These are phyloP conservation scores for Teratosphaeria zuluensis DNA, from an alignment of 2,329 filamentous ascomycete genomes.

Conservation along the genomic window DNA sequence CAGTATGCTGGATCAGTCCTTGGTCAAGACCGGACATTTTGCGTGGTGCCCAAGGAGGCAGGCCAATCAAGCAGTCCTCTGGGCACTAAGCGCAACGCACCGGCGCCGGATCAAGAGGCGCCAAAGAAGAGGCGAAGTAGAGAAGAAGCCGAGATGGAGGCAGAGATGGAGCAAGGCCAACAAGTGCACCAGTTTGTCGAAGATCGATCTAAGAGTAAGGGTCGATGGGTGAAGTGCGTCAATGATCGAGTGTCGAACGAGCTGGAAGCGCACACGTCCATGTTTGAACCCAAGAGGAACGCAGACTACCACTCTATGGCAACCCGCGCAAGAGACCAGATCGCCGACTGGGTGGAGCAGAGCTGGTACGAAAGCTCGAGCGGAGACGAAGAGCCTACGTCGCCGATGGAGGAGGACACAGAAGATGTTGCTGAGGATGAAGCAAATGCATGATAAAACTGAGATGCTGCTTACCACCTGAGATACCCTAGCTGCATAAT, in stretches of 20 bases:
- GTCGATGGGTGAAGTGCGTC: conserved; percentile 57
- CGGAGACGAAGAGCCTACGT: not conserved
- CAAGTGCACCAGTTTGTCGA: conserved; percentile 25
- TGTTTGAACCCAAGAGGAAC: conserved; percentile 66
- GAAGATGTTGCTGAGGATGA: not conserved
- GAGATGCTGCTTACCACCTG: not conserved
- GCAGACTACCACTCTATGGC: conserved; percentile 60
- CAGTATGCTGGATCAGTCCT: conserved; percentile 48
- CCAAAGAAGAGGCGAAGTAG: conserved; percentile 14
- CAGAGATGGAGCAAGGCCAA: conserved; percentile 22
- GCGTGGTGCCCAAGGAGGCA: conserved; percentile 58
- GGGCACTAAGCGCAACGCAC: conserved; percentile 15
- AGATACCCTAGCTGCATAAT: not conserved
- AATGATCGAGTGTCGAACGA: conserved; percentile 78
- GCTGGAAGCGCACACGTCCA: conserved; percentile 66
- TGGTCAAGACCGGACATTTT: conserved; percentile 74
- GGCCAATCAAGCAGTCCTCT: conserved; percentile 10
- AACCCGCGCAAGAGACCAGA: conserved; percentile 54
- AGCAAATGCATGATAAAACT: not conserved
- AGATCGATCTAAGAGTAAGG: conserved; percentile 29
- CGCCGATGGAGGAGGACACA: not conserved
- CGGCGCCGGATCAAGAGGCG: conserved; percentile 7
- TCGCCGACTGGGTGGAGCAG: conserved; percentile 49
- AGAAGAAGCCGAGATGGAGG: conserved; percentile 17
- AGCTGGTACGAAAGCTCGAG: conserved; percentile 14